Base-by-base conservation (phyloP, 441 rosid species). In the Codiaeum variegatum region DNA sequence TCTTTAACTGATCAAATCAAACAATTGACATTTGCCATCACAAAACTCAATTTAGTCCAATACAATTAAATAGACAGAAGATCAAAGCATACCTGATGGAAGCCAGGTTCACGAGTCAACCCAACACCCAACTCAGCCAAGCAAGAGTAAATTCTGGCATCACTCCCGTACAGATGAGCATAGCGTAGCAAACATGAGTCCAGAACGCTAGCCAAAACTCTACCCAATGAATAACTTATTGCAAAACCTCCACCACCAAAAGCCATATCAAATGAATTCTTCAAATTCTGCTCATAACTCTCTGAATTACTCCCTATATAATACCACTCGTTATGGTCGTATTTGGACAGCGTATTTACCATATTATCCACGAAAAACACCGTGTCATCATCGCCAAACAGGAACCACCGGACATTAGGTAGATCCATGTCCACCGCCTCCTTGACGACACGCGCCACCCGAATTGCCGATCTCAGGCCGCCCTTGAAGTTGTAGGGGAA, bases 241-340 rank as follows among this genome's bases (percentile, higher is more conserved):
- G 94, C 97, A 51, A 94, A 92, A 56, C 98, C 97, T 32, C 94
- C 97, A 1, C 98, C 97, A 16, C 98, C 97, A 66, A 89, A 94
- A 32, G 90, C 98, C 97, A 92, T 94, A 26, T 85, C 84, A 66
- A 92, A 92, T 21, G 98, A 92, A 75, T 89, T 23, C 82, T 84
- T 89, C 64, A 75, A 71, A 32, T 92, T 94, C 90, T 92, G 98
- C 77, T 79, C 89, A 70, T 89, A 92, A 73, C 78, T 73, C 87
- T 94, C 98, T 46, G 97, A 92, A 76, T 83, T 89, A 67, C 89
- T 82, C 61, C 97, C 98, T 18, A 94, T 74, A 72, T 92, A 94
- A 77, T 77, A 84, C 94, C 97, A 90, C 67, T 78, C 69, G 8
- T 84, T 70, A 79, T 92, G 90, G 62, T 94, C 97, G 73, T 90